A percentile compares a stretch with the other conserved stretches of the same genome.
Evolutionary conservation across 202 grass and related monocot genomes (phyloP).

Genomic region (Bolboschoenoplectus hybrid): DNA sequence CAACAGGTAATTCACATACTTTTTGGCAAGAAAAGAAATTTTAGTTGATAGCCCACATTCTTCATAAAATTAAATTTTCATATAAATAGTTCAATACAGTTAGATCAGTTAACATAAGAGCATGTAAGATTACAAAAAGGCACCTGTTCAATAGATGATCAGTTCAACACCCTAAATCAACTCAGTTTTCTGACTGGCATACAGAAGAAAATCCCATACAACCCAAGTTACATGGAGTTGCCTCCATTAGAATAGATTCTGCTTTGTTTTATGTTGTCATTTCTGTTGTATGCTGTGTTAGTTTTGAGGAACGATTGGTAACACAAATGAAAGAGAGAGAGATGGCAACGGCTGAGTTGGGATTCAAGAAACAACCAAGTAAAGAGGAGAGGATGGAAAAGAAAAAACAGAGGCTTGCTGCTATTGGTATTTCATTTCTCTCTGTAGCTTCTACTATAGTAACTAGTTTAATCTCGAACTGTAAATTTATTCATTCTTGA

Average conservation of each 20-base stretch:
- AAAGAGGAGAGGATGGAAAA: slow-evolving; percentile 90
- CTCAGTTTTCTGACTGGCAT: not conserved
- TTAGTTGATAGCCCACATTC: not conserved
- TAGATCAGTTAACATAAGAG: not conserved
- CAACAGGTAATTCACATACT: slow-evolving; percentile 56
- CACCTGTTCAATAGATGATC: not conserved
- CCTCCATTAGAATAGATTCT: not conserved
- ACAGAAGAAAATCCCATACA: not conserved
- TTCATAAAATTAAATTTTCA: slow-evolving; percentile 24
- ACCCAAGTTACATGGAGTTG: not conserved
- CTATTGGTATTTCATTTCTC: slow-evolving; percentile 68
- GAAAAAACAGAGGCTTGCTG: slow-evolving; percentile 94
- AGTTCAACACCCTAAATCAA: not conserved
- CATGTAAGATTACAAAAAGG: not conserved
- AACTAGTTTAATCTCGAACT: not conserved
- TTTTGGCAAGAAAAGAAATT: not conserved
- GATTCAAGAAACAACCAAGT: slow-evolving; percentile 81
- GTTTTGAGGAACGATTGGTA: slow-evolving; percentile 85
- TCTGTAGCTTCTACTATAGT: not conserved
- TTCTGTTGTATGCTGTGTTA: slow-evolving; percentile 26
- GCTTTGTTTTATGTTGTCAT: not conserved
- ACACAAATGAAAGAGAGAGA: slow-evolving; percentile 92
- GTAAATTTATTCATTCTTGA: not conserved
- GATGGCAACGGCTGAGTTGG: slow-evolving; percentile 60
- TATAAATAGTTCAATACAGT: not conserved